These are phyloP conservation scores for Peterozyma xylosa DNA, from an alignment of 805 yeast genomes.

Conservation along the genomic window DNA sequence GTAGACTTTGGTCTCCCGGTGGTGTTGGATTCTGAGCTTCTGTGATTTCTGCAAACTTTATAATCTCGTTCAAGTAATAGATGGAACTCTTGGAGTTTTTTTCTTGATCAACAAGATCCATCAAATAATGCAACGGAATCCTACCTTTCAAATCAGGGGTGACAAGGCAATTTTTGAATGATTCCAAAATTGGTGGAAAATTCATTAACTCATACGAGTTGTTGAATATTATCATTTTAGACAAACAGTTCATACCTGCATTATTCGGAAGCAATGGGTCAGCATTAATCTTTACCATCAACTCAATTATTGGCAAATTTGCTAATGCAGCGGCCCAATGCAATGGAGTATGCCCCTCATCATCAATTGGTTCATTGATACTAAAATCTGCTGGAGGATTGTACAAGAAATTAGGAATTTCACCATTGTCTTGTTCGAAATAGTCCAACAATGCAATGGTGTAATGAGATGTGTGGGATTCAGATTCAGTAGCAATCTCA, in stretches of 20 bases:
- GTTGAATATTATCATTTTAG: slow-evolving; percentile 63
- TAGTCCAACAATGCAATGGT: slow-evolving; percentile 37
- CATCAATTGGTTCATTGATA: slow-evolving; percentile 63
- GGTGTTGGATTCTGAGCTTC: slow-evolving; percentile 9
- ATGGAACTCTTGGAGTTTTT: slow-evolving; percentile 41
- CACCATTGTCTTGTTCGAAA: slow-evolving; percentile 40
- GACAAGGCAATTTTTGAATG: slow-evolving; percentile 56
- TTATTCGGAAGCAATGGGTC: slow-evolving; percentile 45
- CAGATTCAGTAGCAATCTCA: slow-evolving; percentile 20
- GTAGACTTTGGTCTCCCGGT: slow-evolving; percentile 30
- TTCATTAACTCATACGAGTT: slow-evolving; percentile 61
- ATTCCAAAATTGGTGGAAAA: slow-evolving; percentile 50
- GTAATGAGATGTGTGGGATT: slow-evolving; percentile 23
- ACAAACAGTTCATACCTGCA: slow-evolving; percentile 62
- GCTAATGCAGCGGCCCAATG: slow-evolving; percentile 89
- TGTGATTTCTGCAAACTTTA: slow-evolving; percentile 20
- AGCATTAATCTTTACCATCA: slow-evolving; percentile 47
- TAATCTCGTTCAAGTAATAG: slow-evolving; percentile 40
- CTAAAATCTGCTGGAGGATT: slow-evolving; percentile 58
- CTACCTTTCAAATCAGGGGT: slow-evolving; percentile 68
- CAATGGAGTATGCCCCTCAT: slow-evolving; percentile 73
- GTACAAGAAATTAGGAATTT: slow-evolving; percentile 29
- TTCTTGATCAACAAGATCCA: slow-evolving; percentile 37
- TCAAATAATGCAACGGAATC: slow-evolving; percentile 66
- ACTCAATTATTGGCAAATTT: slow-evolving; percentile 48